Base-by-base conservation (phyloP, 345 rosid genomes). In the Eucalyptus pauciflora region DNA sequence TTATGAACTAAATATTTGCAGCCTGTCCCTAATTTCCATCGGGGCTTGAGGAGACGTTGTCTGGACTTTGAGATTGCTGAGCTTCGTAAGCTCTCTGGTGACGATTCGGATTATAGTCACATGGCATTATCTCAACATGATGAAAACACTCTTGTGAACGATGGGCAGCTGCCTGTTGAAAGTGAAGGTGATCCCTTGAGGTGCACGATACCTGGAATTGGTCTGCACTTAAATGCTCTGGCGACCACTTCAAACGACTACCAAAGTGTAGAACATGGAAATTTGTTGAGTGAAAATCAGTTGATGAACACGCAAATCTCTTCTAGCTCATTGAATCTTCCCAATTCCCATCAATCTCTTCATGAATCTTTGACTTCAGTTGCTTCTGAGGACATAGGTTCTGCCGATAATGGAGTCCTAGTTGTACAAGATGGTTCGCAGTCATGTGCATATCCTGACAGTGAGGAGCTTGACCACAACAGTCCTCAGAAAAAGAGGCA, bases 31-130 rank as follows among this genome's bases (percentile, higher is more conserved):
- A 93, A 87, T 92, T 91, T 94, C 93, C 93, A 95, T 88, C 96
- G 97, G 89, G 97, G 99, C 88, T 90, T 96, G 93, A 91, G 99
- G 93, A 91, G 99, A 91, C 99, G 99, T 37, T 96, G 99, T 94
- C 92, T 97, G 45, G 98, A 97, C 92, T 97, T 96, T 92, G 99
- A 95, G 92, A 92, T 89, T 92, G 93, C 92, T 41, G 95, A 92
- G 88, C 91, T 92, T 83, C 92, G 91, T 91, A 96, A 94, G 93
- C 93, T 90, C 90, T 87, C 85, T 50, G 92, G 89, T 85, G 92
- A 86, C 25, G 90, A 90, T 86, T 89, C 91, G 45, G 89, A 86
- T 90, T 86, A 88, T 58, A 90, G 86, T 87, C 88, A 91, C 81
- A 89, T 92, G 50, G 10, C 87, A n/a, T 50, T 56, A n/a, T 87